phyloP scores from a whole-genome alignment of 176 grass and related monocot species.

The Triticum dicoccoides region DNA sequence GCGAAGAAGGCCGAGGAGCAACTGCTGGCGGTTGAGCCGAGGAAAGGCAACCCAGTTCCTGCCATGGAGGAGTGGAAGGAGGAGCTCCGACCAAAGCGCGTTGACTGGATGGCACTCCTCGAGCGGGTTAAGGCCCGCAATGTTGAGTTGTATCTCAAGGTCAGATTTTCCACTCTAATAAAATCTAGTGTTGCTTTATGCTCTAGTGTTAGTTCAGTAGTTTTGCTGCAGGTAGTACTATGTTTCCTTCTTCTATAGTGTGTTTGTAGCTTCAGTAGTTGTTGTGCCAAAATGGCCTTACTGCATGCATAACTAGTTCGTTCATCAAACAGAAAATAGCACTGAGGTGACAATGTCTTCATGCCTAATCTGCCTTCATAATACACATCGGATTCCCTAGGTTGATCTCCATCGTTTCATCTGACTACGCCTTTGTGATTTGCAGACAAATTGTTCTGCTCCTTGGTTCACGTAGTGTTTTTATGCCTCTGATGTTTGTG shows the following conservation, averaged over 20 bases:
- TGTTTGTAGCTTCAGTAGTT: not conserved
- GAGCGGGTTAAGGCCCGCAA: conserved; percentile 62
- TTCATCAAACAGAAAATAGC: not conserved
- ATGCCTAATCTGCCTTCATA: not conserved
- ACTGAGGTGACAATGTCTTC: not conserved
- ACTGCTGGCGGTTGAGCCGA: conserved; percentile 51
- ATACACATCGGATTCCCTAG: not conserved
- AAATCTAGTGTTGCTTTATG: not conserved
- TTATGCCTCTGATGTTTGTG: not conserved
- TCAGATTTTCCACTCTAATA: conserved; percentile 30
- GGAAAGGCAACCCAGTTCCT: conserved; percentile 40
- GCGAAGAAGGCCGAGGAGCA: conserved; percentile 66
- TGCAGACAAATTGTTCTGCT: not conserved
- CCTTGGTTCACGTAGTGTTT: not conserved
- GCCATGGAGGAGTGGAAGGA: conserved; percentile 84
- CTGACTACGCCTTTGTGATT: not conserved
- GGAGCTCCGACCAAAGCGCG: conserved; percentile 51
- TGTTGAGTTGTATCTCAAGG: conserved; percentile 77
- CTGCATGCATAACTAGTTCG: not conserved
- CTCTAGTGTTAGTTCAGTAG: not conserved
- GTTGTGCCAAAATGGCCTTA: not conserved
- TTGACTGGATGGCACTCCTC: conserved; percentile 77
- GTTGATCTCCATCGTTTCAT: not conserved
- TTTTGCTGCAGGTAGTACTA: not conserved
- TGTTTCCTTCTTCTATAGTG: not conserved